Evolutionary conservation across 306 rosid genomes (phyloP).

Genomic region (Cucurbita maxima): DNA sequence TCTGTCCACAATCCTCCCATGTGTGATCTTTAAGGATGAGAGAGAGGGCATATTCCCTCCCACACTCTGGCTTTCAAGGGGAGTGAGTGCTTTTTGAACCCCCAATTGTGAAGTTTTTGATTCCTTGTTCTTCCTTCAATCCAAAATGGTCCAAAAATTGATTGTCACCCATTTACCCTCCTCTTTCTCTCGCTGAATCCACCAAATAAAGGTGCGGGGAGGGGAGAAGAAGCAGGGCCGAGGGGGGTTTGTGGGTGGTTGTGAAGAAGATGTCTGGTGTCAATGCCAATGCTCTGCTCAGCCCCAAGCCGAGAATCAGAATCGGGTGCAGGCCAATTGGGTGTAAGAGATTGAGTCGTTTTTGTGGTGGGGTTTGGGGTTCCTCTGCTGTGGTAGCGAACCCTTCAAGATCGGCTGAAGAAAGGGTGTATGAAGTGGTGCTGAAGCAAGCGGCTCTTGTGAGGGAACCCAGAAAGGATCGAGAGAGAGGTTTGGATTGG

Average conservation of each 20-base stretch:
- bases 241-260: slow-evolving; percentile 43
- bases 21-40: slow-evolving; percentile 1
- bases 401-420: slow-evolving; percentile 66
- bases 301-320: slow-evolving; percentile 17
- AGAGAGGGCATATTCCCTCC: not conserved
- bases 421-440: slow-evolving; percentile 83
- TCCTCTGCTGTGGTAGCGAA: slow-evolving; percentile 37
- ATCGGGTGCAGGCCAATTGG: not conserved
- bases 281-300: slow-evolving; percentile 27
- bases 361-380: slow-evolving; percentile 24
- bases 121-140: not conserved
- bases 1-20: slow-evolving; percentile 3
- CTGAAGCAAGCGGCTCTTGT: slow-evolving; percentile 76
- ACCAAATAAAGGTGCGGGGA: not conserved
- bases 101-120: not conserved
- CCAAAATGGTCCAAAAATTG: not conserved
- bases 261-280: slow-evolving; percentile 30
- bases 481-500: slow-evolving; percentile 18
- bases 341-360: slow-evolving; percentile 28
- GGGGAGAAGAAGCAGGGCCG: not conserved
- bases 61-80: not conserved
- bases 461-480: slow-evolving; percentile 20
- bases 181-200: not conserved
- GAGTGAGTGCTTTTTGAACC: not conserved
- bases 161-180: slow-evolving; percentile 3